A percentile compares a stretch with the other conserved stretches of the same genome.
Conservation (phyloP, 2,329 filamentous ascomycete genomes). For the Pseudogymnoascus sp. region DNA sequence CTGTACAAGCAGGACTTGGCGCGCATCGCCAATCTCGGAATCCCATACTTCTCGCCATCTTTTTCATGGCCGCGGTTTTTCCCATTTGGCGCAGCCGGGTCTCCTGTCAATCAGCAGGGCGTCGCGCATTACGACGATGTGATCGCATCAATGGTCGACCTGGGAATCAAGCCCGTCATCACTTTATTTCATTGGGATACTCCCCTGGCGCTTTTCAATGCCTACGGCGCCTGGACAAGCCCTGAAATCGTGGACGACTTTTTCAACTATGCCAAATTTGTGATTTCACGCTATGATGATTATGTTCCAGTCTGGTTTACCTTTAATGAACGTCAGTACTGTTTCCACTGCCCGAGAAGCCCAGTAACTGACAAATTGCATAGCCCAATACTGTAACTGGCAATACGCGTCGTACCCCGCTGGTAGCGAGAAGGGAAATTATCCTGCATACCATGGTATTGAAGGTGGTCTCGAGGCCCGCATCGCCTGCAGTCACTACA, state of each 20-base stretch:
- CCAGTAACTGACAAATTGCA: not conserved
- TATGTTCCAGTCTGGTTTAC: slow-evolving; percentile 36
- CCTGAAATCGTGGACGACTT: slow-evolving; percentile 30
- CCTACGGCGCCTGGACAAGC: slow-evolving; percentile 32
- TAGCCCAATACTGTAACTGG: slow-evolving; percentile 40
- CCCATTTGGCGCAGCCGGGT: slow-evolving; percentile 9
- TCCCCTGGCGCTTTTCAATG: slow-evolving; percentile 31
- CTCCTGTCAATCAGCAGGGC: slow-evolving; percentile 13
- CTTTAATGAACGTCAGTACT: slow-evolving; percentile 31
- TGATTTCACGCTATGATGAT: slow-evolving; percentile 31
- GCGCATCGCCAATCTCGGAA: slow-evolving; percentile 25
- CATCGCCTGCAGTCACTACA: slow-evolving; percentile 38
- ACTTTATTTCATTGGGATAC: slow-evolving; percentile 18
- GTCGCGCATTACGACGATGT: slow-evolving; percentile 14
- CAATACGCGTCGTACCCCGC: slow-evolving; percentile 39
- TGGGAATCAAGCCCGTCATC: slow-evolving; percentile 10
- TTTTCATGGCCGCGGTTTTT: slow-evolving; percentile 25
- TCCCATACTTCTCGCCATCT: slow-evolving; percentile 24
- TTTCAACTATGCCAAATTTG: slow-evolving; percentile 32
- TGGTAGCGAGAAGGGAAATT: slow-evolving; percentile 32
- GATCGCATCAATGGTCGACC: not conserved
- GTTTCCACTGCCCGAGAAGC: slow-evolving; percentile 13
- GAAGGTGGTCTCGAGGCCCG: slow-evolving; percentile 34
- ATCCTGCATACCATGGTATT: slow-evolving; percentile 37
- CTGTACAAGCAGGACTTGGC: slow-evolving; percentile 38